Percentiles rank a stretch among this genome's conserved stretches.
phyloP scores from a whole-genome alignment of 1,139 yeast species.

The Meyerozyma carpophila region DNA sequence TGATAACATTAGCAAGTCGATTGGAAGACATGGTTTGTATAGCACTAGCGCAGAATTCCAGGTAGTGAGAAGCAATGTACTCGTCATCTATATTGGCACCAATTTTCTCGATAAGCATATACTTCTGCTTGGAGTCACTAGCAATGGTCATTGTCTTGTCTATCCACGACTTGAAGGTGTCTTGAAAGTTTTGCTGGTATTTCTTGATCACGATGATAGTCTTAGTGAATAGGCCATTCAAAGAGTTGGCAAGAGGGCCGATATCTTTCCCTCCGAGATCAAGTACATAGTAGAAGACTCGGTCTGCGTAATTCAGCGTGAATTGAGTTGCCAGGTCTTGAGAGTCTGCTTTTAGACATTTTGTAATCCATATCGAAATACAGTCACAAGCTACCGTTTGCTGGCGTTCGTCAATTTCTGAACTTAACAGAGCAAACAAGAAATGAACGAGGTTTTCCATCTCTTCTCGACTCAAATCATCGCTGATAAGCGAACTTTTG shows the following conservation, averaged over 20 bases:
- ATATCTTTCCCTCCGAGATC: neutral
- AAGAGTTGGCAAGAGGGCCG: neutral
- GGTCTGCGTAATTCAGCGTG: neutral
- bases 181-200: neutral
- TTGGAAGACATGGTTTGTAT: conserved; percentile 48
- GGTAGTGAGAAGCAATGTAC: conserved; percentile 35
- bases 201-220: neutral
- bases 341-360: neutral
- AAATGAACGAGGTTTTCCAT: neutral
- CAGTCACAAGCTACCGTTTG: neutral
- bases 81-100: conserved; percentile 38
- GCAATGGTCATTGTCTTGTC: conserved; percentile 36
- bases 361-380: neutral
- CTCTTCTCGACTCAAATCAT: too few relatives aligned
- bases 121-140: conserved; percentile 51
- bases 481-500: neutral
- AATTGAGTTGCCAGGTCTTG: neutral
- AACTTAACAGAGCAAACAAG: neutral
- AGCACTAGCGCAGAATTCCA: conserved; percentile 41
- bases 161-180: conserved; percentile 32
- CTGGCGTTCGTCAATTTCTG: neutral
- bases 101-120: conserved; percentile 53
- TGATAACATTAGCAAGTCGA: conserved; percentile 62
- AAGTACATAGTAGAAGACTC: neutral
- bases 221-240: neutral